Base-by-base conservation (phyloP, 2,329 filamentous ascomycete species). In the Talaromyces funiculosus region DNA sequence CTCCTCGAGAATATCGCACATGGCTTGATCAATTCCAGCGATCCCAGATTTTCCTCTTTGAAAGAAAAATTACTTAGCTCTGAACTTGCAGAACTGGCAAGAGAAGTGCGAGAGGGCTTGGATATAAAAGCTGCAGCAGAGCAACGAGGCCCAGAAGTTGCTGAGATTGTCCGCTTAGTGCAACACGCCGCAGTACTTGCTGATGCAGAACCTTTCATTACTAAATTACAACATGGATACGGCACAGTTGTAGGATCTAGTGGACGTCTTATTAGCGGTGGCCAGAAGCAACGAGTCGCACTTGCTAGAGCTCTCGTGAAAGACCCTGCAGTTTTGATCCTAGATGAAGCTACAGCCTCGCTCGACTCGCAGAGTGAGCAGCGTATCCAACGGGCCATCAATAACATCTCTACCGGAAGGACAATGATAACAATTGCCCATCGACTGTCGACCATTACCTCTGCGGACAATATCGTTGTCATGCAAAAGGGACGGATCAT, bases 351-450 rank as follows among this genome's bases (percentile, higher is more conserved):
- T 3, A 99, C 94, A 0, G 94, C 90, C 37, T 91, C 92, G 3
- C 82, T 99, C 0, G 94, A 99, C 70, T 96, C 93, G n/a, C 92
- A 93, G 71, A 95, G 90, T 0, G 94, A 99, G 77, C 92, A 90
- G 53, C 89, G 96, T 8, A 93, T 99, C 1, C 94, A 97, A 73
- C 90, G 90, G 45, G 94, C 94, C 18, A 82, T 99, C 9, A 92
- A 97, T 67, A 88, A 85, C 53, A 92, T 93, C 24, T 84, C 92
- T 1, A 83, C 88, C 64, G 92, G 92, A 24, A 85, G 93, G 58
- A 97, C 94, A 0, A 97, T 94, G 2, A 96, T 97, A 67, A 90
- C 92, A 7, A 97, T 99, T 73, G 94, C 94, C 43, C 94, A 99
- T 77, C 88, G 93, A 66, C 81, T 99, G 6, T 96, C 92, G 0